Conservation (phyloP, 805 yeast species). For the Zygotorulaspora sp. region DNA sequence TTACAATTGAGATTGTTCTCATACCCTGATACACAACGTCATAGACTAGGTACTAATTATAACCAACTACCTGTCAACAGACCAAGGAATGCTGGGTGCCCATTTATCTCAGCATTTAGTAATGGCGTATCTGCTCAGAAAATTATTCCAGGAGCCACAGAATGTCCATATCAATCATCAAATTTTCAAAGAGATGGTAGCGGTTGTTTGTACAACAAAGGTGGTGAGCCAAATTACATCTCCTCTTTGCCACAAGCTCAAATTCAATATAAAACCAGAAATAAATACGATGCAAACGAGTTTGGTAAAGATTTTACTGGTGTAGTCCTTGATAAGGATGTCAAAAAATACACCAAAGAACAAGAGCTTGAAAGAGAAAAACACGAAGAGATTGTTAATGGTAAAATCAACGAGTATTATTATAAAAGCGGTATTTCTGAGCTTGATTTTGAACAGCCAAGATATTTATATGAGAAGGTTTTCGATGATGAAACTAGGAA, state of each 20-base stretch:
- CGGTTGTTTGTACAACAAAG: constrained; percentile 46
- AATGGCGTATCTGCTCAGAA: constrained; percentile 4
- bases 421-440: constrained; percentile 41
- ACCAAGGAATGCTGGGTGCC: constrained; percentile 44
- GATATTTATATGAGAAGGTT: constrained; percentile 41
- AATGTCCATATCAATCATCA: constrained; percentile 37
- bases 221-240: constrained; percentile 48
- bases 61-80: constrained; percentile 62
- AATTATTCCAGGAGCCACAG: constrained; percentile 11
- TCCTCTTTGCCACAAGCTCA: constrained; percentile 33
- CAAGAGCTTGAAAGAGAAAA: constrained; percentile 30
- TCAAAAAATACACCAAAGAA: constrained; percentile 25
- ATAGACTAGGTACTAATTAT: constrained; percentile 68
- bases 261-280: constrained; percentile 20
- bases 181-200: constrained; percentile 60
- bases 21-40: constrained; percentile 72
- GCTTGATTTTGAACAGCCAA: constrained; percentile 45
- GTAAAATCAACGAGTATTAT: constrained; percentile 35
- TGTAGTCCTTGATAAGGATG: constrained; percentile 30
- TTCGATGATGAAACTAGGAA: constrained; percentile 34
- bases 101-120: constrained; percentile 30
- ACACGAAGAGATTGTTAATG: constrained; percentile 40
- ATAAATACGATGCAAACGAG: constrained; percentile 12
- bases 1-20: constrained; percentile 73
- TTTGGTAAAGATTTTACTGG: constrained; percentile 33